Conservation (phyloP, 352 stramenopile genomes). For the Globisporangium abappressorium region DNA sequence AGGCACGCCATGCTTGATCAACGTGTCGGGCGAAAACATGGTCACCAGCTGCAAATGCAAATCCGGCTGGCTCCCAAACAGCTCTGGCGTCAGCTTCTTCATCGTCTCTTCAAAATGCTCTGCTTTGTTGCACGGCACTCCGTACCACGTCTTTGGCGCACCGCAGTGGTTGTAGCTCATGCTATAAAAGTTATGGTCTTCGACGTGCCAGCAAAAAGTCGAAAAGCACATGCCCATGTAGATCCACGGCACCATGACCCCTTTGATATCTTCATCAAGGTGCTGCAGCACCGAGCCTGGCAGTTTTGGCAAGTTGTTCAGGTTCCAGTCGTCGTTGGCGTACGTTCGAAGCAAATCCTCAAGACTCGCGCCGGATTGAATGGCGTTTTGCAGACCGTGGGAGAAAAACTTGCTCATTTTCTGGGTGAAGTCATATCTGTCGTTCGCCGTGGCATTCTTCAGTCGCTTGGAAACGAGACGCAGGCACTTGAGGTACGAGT, state of each 20-base stretch:
- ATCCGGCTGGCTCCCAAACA: constrained; percentile 95
- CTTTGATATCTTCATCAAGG: constrained; percentile 96
- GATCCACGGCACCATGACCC: constrained; percentile 99
- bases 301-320: constrained; percentile 98
- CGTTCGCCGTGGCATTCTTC: constrained; percentile 40
- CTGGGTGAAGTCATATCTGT: constrained; percentile 28
- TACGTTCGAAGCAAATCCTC: constrained; percentile 74
- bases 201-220: constrained; percentile 99
- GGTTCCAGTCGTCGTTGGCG: constrained; percentile 93
- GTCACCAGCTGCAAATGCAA: constrained; percentile 92
- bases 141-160: constrained; percentile 98
- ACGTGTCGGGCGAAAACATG: constrained; percentile 73
- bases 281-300: constrained; percentile 93
- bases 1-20: constrained; percentile 85
- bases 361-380: constrained; percentile 26
- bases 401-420: constrained; percentile 51
- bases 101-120: constrained; percentile 91
- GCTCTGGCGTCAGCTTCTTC: constrained; percentile 90
- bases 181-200: constrained; percentile 99
- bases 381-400: constrained; percentile 36
- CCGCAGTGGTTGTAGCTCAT: constrained; percentile 99
- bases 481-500: constrained; percentile 54
- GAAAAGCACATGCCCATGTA: constrained; percentile 99
- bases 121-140: constrained; percentile 90
- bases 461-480: constrained; percentile 49